Evolutionary conservation across 768 basidiomycete species (phyloP).

Genomic region (Paxillus ammoniavirescens): DNA sequence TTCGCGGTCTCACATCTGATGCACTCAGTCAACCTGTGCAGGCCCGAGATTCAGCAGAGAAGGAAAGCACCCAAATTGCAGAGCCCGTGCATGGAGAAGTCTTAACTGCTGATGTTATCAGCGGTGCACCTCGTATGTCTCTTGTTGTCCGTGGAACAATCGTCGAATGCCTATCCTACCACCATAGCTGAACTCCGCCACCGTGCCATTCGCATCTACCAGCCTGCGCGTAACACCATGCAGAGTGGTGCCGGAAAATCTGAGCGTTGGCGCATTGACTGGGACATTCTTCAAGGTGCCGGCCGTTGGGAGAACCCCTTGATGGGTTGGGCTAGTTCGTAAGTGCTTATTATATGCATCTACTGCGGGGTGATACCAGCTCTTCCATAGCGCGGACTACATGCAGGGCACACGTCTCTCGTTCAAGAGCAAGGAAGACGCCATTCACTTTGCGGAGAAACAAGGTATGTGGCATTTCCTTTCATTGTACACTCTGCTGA

Average conservation of each 20-base stretch:
- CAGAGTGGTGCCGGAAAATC: slow-evolving; percentile 88
- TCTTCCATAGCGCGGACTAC: slow-evolving; percentile 74
- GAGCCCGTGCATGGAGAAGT: slow-evolving; percentile 56
- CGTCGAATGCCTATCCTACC: neutral
- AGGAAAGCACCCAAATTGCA: slow-evolving; percentile 36
- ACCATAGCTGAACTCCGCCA: slow-evolving; percentile 75
- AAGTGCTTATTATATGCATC: slow-evolving; percentile 32
- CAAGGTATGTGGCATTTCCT: slow-evolving; percentile 58
- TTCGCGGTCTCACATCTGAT: slow-evolving; percentile 22
- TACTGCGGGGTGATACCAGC: slow-evolving; percentile 4
- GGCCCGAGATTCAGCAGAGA: slow-evolving; percentile 18
- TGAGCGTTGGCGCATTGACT: slow-evolving; percentile 92
- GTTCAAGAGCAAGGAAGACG: slow-evolving; percentile 87
- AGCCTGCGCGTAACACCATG: slow-evolving; percentile 92
- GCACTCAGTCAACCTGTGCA: slow-evolving; percentile 15
- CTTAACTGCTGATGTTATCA: slow-evolving; percentile 76
- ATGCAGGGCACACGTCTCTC: slow-evolving; percentile 87
- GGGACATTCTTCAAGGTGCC: slow-evolving; percentile 83
- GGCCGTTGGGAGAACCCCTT: slow-evolving; percentile 98
- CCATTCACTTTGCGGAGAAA: slow-evolving; percentile 94
- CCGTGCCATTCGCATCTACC: slow-evolving; percentile 88
- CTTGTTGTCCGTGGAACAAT: neutral
- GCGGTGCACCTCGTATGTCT: slow-evolving; percentile 78
- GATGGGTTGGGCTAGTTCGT: slow-evolving; percentile 98
- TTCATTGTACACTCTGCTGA: slow-evolving; percentile 1